Conservation (phyloP, 352 stramenopile species). For the Phytophthora sp. region DNA sequence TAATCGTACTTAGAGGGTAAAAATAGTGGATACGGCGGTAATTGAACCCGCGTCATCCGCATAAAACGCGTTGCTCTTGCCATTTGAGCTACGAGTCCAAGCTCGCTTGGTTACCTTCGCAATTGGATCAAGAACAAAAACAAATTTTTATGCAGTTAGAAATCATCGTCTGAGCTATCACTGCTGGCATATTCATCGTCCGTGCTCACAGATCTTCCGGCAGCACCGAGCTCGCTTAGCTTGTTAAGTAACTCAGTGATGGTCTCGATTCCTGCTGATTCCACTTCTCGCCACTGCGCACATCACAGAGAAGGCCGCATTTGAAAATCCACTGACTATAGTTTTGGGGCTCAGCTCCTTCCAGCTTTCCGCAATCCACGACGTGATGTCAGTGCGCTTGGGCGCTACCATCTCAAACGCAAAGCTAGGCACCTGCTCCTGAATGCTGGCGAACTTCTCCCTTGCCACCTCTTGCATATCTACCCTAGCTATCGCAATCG, state of each 20-base stretch:
- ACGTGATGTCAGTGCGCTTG: slow-evolving; percentile 3
- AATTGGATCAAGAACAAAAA: background rate
- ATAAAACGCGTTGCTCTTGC: too few relatives aligned
- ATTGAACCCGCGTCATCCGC: slow-evolving; percentile 1
- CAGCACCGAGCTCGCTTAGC: background rate
- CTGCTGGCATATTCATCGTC: background rate
- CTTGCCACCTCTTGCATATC: slow-evolving; percentile 4
- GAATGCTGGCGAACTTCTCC: background rate
- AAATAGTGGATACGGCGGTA: background rate
- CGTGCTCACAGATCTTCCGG: background rate
- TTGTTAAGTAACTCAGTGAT: background rate
- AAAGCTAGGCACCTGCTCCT: background rate
- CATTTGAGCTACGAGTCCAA: too few relatives aligned
- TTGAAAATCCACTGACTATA: background rate
- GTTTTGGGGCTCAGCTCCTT: background rate
- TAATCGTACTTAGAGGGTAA: background rate
- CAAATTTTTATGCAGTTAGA: background rate
- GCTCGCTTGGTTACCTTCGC: background rate
- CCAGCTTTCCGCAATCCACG: slow-evolving; percentile 4
- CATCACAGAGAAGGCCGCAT: slow-evolving; percentile 4
- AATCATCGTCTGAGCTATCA: background rate
- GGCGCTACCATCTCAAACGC: slow-evolving; percentile 2
- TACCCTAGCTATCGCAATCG: background rate
- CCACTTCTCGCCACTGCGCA: background rate
- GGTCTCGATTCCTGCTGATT: background rate